Base-by-base conservation (phyloP, 306 rosid genomes). In the Cucumis hystrix region DNA sequence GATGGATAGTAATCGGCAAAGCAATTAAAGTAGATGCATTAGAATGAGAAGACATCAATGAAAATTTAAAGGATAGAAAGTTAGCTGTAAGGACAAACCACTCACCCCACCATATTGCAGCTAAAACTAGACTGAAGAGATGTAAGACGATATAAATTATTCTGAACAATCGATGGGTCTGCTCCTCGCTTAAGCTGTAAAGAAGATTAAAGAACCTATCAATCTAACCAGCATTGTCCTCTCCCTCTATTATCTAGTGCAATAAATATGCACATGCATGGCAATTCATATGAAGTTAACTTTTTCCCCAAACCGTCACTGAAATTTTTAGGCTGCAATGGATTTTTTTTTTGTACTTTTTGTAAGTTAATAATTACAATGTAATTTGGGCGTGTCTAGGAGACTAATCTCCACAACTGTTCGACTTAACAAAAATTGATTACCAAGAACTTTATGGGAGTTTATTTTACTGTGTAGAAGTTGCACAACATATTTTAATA, bases 21-120 rank as follows among this genome's bases (percentile, higher is more conserved):
- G 23, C 17, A 28, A 67, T 41, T 18, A 28, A 25, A 49, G 76
- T 49, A 51, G 17, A 72, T 72, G 17, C 30, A 9, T 21, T 69
- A 43, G 3, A 71, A 47, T 7, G 56, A 51, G 59, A 51, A 65
- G 43, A 37, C 25, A 73, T 56, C 21, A 73, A 66, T n/a, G 33
- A 15, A 77, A 80, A 51, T 21, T 28, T 7, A 56, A 75, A 76
- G 16, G 30, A 28, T 28, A 28, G 3, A 2, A 28, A 28, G 30
- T 28, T 1, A 1, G 30, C 78, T 68, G 56, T 33, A 13, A 28
- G 39, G 57, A 17, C 73, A 73, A 52, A 75, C 54, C 77, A 88
- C 97, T 92, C 86, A 95, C 98, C 98, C 96, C 78, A 92, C 99
- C 97, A 95, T 92, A 83, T 95, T 95, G 82, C 99, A 95, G 87